Base-by-base conservation (phyloP, 495 filamentous ascomycete species). In the Cercophora newfieldiana region DNA sequence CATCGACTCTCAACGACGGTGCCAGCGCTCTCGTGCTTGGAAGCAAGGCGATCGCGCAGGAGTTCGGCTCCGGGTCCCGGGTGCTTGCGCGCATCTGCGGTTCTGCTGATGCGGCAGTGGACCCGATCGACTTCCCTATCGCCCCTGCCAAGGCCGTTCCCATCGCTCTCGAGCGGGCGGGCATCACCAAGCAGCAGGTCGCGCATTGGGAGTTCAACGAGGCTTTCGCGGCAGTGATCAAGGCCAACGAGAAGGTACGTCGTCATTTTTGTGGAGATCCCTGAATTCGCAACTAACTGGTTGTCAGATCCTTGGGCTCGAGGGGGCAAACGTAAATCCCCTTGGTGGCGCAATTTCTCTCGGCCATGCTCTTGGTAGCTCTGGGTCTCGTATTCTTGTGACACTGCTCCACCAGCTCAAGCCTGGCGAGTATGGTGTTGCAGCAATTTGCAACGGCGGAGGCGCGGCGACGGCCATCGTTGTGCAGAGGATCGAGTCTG, bases 121-220 rank as follows among this genome's bases (percentile, higher is more conserved):
- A 95, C 69, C 94, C 95, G 0, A 90, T 97, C 37, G 95, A 99
- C 79, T 99, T 99, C 81, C 94, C 95, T 22, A 82, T 97, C 22
- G 95, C 95, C 7, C 95, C 95, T 0, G 88, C 95, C 26, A 91
- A 95, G 74, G 95, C 94, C 0, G 94, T 99, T 1, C 92, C 94
- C 2, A 88, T 96, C 70, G 93, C 92, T n/a, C 80, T 99, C 51
- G 85, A 90, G 73, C 86, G 92, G 60, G 95, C 95, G 1, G 93
- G 94, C 7, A 92, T 99, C 66, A 90, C 86, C 55, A 90, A 91
- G 78, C 88, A 95, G 25, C 89, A 99, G 69, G 91, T 99, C 22
- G 88, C 93, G 2, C 79, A 97, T 2, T 97, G 94, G 94, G 95
- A 99, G 77, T 95, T 99, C 78, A 99, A 99, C 76, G 95, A 99